phyloP scores from a whole-genome alignment of 345 rosid genomes.

The Carallia brachiata region DNA sequence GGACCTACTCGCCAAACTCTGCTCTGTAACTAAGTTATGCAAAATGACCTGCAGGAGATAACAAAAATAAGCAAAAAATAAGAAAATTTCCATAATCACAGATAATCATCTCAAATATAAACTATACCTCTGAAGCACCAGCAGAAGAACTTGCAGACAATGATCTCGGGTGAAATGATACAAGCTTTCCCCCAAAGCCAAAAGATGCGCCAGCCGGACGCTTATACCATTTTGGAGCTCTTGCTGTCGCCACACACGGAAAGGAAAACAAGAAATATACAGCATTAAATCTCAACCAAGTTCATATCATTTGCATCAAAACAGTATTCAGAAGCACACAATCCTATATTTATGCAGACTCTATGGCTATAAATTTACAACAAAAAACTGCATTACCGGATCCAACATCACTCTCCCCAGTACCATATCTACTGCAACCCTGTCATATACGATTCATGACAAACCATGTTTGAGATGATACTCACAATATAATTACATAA shows the following conservation, averaged over 20 bases:
- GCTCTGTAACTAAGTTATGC: slow-evolving; percentile 80
- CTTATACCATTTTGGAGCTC: slow-evolving; percentile 98
- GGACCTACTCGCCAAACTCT: slow-evolving; percentile 69
- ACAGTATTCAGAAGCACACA: background rate
- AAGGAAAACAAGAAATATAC: slow-evolving; percentile 12
- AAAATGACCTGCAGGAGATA: slow-evolving; percentile 58
- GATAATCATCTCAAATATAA: slow-evolving; percentile 9
- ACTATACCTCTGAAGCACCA: slow-evolving; percentile 69
- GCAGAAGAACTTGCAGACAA: slow-evolving; percentile 26
- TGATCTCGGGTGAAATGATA: slow-evolving; percentile 60
- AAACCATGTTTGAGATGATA: slow-evolving; percentile 3
- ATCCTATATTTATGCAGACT: too few relatives aligned
- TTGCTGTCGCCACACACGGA: slow-evolving; percentile 45
- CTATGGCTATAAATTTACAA: background rate
- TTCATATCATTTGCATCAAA: background rate
- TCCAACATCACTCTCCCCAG: slow-evolving; percentile 52
- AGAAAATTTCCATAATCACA: slow-evolving; percentile 2
- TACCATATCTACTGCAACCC: slow-evolving; percentile 79
- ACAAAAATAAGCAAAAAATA: slow-evolving; percentile 12
- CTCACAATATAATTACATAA: background rate
- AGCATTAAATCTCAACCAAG: background rate
- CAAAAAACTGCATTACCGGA: slow-evolving; percentile 47
- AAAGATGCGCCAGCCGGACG: slow-evolving; percentile 91
- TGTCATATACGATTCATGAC: slow-evolving; percentile 28
- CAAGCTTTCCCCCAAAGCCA: slow-evolving; percentile 99